Base-by-base conservation (phyloP, 2,329 filamentous ascomycete species). In the Fusarium torreyae region DNA sequence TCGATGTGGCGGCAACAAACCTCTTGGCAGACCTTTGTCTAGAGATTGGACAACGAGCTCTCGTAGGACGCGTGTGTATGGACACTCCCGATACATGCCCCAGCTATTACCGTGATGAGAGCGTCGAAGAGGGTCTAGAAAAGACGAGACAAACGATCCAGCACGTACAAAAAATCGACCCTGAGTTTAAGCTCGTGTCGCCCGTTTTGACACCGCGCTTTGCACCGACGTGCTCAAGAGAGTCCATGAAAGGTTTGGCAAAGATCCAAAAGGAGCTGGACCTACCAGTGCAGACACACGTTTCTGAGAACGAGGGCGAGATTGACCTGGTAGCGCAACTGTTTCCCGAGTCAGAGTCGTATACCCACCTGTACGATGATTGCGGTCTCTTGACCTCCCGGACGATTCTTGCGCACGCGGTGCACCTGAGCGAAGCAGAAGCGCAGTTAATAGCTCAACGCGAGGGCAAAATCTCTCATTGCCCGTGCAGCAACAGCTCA, bases 31-130 rank as follows among this genome's bases (percentile, higher is more conserved):
- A 93, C 68, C 87, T 98, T 18, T 98, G 95, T 75, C 85, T 93
- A n/a, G 77, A 82, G 1, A 83, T 88, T 26, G 96, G 96, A 44
- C 96, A 99, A 81, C 87, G 96, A 54, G 96, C 96, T 8, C 92
- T 98, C 69, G 88, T 99, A 40, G 96, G 96, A 33, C 87, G 96
- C 40, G 93, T 97, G n/a, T 98, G 94, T 83, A 98, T 99, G 96
- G 94, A 98, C 78, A 86, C 87, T 31, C 78, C 79, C 0, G 78
- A 81, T 1, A 80, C 92, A 6, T 91, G 89, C 38, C 94, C 94
- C 0, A 85, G 87, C 2, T 92, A 91, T 82, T 98, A 98, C 81
- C 86, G 89, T 22, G 96, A 99, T 77, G 87, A 87, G 59, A 89
- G 87, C 17, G 80, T 89, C 0, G 86, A 87, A 3, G 82, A 85